Evolutionary conservation across 257 asterid genomes (phyloP).

Genomic region (Henckelia pumila): DNA sequence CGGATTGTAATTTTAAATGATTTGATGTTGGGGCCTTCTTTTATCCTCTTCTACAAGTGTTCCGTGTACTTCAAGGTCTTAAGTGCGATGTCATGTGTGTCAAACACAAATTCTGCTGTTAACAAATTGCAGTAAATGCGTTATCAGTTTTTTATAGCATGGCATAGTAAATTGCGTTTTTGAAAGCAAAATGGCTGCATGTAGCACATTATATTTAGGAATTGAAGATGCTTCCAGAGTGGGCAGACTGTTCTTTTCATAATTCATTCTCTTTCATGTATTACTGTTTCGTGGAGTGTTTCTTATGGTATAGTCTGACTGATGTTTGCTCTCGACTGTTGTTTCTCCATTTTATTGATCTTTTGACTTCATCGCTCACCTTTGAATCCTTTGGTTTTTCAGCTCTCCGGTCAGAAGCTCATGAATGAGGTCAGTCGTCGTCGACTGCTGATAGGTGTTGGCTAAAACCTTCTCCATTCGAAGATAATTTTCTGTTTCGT

Average conservation of each 20-base stretch:
- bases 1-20: too few relatives aligned
- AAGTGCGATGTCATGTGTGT: too few relatives aligned
- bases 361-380: background rate
- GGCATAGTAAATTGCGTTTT: background rate
- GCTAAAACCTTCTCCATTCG: conserved; percentile 20
- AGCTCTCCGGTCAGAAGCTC: conserved; percentile 42
- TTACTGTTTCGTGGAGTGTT: background rate
- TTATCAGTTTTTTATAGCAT: background rate
- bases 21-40: too few relatives aligned
- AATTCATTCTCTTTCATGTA: too few relatives aligned
- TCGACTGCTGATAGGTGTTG: conserved; percentile 6
- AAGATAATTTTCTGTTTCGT: conserved; percentile 25
- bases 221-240: background rate
- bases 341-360: background rate
- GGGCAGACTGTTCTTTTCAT: background rate
- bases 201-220: conserved; percentile 4
- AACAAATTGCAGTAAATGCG: background rate
- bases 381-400: conserved; percentile 26
- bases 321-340: background rate
- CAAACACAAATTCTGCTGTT: background rate
- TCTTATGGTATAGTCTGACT: background rate
- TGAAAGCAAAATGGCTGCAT: conserved; percentile 11
- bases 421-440: conserved; percentile 31
- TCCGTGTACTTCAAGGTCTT: too few relatives aligned
- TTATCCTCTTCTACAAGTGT: too few relatives aligned